These are phyloP conservation scores for Prunus mongolica DNA, from an alignment of 306 rosid species.

Conservation along the genomic window DNA sequence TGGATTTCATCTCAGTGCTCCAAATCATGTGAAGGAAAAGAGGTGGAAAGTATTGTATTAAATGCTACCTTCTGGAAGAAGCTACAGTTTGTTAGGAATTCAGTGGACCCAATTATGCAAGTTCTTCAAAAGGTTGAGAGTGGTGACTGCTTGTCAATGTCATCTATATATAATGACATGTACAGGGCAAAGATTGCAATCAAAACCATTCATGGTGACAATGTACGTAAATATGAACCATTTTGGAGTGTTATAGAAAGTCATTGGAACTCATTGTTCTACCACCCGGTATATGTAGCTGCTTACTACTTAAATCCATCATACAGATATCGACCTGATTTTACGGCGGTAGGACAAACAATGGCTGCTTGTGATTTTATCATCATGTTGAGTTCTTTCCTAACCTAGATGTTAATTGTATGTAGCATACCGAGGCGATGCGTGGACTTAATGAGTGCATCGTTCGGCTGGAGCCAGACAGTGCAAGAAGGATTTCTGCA, in stretches of 20 bases:
- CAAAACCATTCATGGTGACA: slow-evolving; percentile 62
- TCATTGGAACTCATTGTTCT: slow-evolving; percentile 70
- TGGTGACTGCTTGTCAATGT: slow-evolving; percentile 69
- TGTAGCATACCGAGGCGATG: slow-evolving; percentile 78
- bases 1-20: slow-evolving; percentile 77
- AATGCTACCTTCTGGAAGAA: slow-evolving; percentile 83
- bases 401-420: slow-evolving; percentile 29
- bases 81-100: slow-evolving; percentile 60
- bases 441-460: slow-evolving; percentile 92
- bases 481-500: slow-evolving; percentile 69
- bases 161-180: slow-evolving; percentile 72
- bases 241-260: slow-evolving; percentile 84
- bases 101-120: slow-evolving; percentile 78
- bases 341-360: slow-evolving; percentile 61
- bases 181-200: slow-evolving; percentile 79
- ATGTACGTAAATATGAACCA: slow-evolving; percentile 72
- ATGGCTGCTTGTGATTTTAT: slow-evolving; percentile 16
- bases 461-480: slow-evolving; percentile 79
- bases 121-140: slow-evolving; percentile 67
- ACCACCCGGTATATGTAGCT: slow-evolving; percentile 85
- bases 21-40: slow-evolving; percentile 66
- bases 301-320: slow-evolving; percentile 93
- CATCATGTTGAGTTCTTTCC: slow-evolving; percentile 27
- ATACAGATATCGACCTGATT: slow-evolving; percentile 77
- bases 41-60: slow-evolving; percentile 70